phyloP scores from a whole-genome alignment of 805 yeast genomes.

The Candida patagonica region DNA sequence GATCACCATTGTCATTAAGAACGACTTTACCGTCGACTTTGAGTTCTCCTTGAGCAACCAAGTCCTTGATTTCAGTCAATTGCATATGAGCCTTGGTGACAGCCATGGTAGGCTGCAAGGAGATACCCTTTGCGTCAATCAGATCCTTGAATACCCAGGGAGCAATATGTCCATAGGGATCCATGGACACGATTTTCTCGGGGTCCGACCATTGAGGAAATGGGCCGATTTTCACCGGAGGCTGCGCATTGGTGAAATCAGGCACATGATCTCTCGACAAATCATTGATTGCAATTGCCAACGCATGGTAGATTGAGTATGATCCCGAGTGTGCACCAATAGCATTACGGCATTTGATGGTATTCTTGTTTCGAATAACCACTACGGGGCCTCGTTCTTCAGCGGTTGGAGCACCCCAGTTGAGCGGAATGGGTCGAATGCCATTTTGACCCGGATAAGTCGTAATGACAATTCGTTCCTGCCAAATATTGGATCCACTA shows the following conservation, averaged over 20 bases:
- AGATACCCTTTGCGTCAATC: conserved; percentile 39
- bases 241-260: conserved; percentile 55
- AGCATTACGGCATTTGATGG: conserved; percentile 47
- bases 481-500: conserved; percentile 18
- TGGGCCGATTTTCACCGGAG: conserved; percentile 47
- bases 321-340: conserved; percentile 61
- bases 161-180: conserved; percentile 58
- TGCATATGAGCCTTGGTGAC: conserved; percentile 60
- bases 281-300: conserved; percentile 54
- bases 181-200: conserved; percentile 54
- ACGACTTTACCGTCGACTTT: conserved; percentile 54
- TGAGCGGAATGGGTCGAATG: conserved; percentile 38
- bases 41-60: conserved; percentile 43
- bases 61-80: conserved; percentile 47
- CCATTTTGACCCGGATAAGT: conserved; percentile 46
- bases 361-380: conserved; percentile 41
- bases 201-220: conserved; percentile 47
- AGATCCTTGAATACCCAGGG: conserved; percentile 47
- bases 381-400: conserved; percentile 47
- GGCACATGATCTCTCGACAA: conserved; percentile 44
- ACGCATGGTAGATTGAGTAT: conserved; percentile 54
- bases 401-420: conserved; percentile 47
- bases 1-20: conserved; percentile 49
- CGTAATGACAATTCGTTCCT: conserved; percentile 35
- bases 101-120: conserved; percentile 56